Evolutionary conservation across 2,329 filamentous ascomycete genomes (phyloP).

Genomic region (Trichoderma polysporum): DNA sequence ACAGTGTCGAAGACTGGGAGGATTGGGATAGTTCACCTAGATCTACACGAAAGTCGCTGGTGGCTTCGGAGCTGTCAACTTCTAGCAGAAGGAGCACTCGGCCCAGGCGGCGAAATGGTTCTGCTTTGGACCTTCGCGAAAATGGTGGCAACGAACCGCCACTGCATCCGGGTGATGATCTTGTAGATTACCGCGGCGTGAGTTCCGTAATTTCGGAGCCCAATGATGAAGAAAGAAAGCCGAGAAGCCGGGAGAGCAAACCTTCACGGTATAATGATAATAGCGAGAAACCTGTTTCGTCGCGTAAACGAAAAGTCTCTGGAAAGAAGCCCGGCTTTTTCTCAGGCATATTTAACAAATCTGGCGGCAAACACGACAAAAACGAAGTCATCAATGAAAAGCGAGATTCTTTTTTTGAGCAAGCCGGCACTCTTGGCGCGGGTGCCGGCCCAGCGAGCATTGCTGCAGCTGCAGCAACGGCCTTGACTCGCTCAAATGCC

Average conservation of each 20-base stretch:
- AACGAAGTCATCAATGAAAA: constrained; percentile 35
- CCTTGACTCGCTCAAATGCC: constrained; percentile 46
- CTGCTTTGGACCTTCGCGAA: constrained; percentile 38
- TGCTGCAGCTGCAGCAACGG: constrained; percentile 43
- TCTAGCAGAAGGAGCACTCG: constrained; percentile 43
- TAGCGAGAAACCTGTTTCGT: constrained; percentile 46
- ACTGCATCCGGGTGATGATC: constrained; percentile 29
- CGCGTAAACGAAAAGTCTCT: constrained; percentile 38
- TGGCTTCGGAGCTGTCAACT: constrained; percentile 40
- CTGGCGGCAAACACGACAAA: constrained; percentile 28
- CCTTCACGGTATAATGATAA: constrained; percentile 40
- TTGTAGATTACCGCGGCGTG: constrained; percentile 47
- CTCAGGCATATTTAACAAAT: constrained; percentile 51
- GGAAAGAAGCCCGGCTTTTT: constrained; percentile 46
- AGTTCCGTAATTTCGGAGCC: constrained; percentile 51
- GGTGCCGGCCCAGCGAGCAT: constrained; percentile 63
- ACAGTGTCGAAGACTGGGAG: constrained; percentile 18
- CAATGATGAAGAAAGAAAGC: constrained; percentile 34
- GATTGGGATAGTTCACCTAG: constrained; percentile 17
- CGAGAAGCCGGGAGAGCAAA: constrained; percentile 34
- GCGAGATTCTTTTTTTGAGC: constrained; percentile 68
- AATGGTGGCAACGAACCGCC: constrained; percentile 39
- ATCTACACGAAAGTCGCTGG: constrained; percentile 24
- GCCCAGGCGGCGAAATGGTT: constrained; percentile 39
- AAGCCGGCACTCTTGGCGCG: constrained; percentile 68